A percentile compares a stretch with the other conserved stretches of the same genome.
These are phyloP conservation scores for Peronospora belbahrii DNA, from an alignment of 352 stramenopile genomes.

Conservation along the genomic window DNA sequence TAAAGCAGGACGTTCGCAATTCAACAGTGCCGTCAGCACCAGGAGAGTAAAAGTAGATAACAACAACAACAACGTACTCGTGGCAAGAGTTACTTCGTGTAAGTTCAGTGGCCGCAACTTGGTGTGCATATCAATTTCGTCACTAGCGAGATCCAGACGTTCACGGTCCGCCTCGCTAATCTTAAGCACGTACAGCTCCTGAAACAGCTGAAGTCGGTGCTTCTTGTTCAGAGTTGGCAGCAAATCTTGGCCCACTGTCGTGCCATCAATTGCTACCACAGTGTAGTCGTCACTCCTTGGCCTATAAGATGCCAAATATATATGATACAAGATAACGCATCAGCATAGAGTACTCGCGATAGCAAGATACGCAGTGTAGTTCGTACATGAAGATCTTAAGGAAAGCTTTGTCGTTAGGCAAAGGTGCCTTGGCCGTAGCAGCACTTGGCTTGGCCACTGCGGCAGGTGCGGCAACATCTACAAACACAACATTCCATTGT, in stretches of 20 bases:
- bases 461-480: constrained; percentile 24
- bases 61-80: constrained; percentile 42
- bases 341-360: not conserved
- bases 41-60: not conserved
- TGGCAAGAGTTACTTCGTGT: constrained; percentile 80
- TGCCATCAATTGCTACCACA: constrained; percentile 76
- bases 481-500: constrained; percentile 2
- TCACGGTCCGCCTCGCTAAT: constrained; percentile 80
- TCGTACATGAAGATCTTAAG: constrained; percentile 85
- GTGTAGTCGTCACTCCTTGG: constrained; percentile 87
- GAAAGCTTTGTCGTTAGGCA: constrained; percentile 68
- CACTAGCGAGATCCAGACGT: constrained; percentile 68
- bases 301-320: constrained; percentile 24
- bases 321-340: not conserved
- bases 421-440: constrained; percentile 36
- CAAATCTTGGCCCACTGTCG: constrained; percentile 70
- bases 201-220: constrained; percentile 75
- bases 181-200: constrained; percentile 86
- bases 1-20: constrained; percentile 15
- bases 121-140: constrained; percentile 86
- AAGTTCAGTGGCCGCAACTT: constrained; percentile 76
- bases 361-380: not conserved
- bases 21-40: constrained; percentile 3
- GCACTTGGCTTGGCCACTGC: constrained; percentile 17
- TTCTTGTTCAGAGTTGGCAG: constrained; percentile 85